Evolutionary conservation across 2,329 filamentous ascomycete genomes (phyloP).

Genomic region (Fusarium sp.): DNA sequence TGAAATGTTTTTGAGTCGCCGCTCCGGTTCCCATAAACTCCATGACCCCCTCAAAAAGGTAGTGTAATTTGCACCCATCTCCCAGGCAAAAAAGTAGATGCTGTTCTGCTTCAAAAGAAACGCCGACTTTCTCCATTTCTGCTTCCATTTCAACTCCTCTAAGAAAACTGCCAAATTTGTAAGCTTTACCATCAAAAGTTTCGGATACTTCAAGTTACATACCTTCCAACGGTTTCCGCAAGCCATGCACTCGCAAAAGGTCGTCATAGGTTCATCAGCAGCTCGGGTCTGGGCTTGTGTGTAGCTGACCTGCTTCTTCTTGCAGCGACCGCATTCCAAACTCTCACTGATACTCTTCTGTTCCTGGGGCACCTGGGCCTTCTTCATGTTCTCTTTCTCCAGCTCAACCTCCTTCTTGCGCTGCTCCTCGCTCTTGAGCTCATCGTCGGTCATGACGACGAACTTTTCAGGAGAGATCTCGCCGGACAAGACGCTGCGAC

Average conservation of each 20-base stretch:
- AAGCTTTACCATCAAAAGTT: constrained; percentile 1
- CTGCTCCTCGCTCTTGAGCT: constrained; percentile 89
- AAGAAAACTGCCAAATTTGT: constrained; percentile 45
- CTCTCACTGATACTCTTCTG: constrained; percentile 91
- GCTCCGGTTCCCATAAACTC: constrained; percentile 46
- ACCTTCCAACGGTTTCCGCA: constrained; percentile 81
- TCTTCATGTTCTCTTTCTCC: constrained; percentile 94
- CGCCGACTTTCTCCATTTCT: constrained; percentile 17
- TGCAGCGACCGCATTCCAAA: constrained; percentile 91
- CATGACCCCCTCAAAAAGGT: constrained; percentile 30
- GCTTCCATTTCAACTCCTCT: constrained; percentile 11
- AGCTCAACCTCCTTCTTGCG: constrained; percentile 80
- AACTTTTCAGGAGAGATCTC: constrained; percentile 80
- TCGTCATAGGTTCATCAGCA: constrained; percentile 93
- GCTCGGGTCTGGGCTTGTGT: constrained; percentile 94
- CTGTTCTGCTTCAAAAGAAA: constrained; percentile 38
- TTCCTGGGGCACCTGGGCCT: constrained; percentile 92
- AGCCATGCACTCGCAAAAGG: constrained; percentile 78
- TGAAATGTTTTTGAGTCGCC: constrained; percentile 39
- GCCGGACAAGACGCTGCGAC: constrained; percentile 79
- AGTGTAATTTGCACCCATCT: constrained; percentile 14
- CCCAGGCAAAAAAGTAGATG: constrained; percentile 26
- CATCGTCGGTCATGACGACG: constrained; percentile 88
- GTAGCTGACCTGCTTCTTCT: constrained; percentile 94
- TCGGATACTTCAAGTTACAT: constrained; percentile 46